phyloP scores from a whole-genome alignment of 768 basidiomycete species.

The Hysterangium stoloniferum region DNA sequence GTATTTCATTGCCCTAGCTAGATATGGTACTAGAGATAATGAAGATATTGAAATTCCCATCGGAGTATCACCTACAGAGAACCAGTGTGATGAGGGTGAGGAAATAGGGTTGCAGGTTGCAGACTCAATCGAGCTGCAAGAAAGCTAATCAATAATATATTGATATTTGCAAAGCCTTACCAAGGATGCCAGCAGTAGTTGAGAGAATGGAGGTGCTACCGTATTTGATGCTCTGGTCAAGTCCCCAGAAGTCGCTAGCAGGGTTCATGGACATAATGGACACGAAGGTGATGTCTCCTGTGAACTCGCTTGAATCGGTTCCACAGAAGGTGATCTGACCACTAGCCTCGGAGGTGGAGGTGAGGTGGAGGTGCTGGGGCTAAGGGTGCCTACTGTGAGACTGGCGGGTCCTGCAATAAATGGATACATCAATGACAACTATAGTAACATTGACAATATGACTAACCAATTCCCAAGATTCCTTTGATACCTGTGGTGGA shows the following conservation, averaged over 20 bases:
- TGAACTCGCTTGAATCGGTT: constrained; percentile 9
- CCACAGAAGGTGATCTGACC: constrained; percentile 25
- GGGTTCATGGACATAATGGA: constrained; percentile 17
- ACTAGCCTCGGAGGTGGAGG: constrained; percentile 24
- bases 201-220: constrained; percentile 23
- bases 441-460: not conserved
- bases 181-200: constrained; percentile 3
- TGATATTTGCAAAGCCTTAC: constrained; percentile 2
- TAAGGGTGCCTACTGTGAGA: constrained; percentile 22
- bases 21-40: too few relatives aligned
- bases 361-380: not conserved
- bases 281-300: constrained; percentile 7
- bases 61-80: too few relatives aligned
- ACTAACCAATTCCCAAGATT: constrained; percentile 25
- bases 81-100: too few relatives aligned
- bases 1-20: too few relatives aligned
- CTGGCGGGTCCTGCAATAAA: constrained; percentile 26
- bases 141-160: too few relatives aligned
- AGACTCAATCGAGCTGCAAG: too few relatives aligned
- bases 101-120: too few relatives aligned
- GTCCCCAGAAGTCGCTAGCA: constrained; percentile 24
- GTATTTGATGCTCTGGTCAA: constrained; percentile 25
- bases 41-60: too few relatives aligned
- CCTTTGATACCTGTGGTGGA: constrained; percentile 27
- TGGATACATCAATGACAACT: not conserved